Base-by-base conservation (phyloP, 805 yeast genomes). In the Ogataea ganodermae region DNA sequence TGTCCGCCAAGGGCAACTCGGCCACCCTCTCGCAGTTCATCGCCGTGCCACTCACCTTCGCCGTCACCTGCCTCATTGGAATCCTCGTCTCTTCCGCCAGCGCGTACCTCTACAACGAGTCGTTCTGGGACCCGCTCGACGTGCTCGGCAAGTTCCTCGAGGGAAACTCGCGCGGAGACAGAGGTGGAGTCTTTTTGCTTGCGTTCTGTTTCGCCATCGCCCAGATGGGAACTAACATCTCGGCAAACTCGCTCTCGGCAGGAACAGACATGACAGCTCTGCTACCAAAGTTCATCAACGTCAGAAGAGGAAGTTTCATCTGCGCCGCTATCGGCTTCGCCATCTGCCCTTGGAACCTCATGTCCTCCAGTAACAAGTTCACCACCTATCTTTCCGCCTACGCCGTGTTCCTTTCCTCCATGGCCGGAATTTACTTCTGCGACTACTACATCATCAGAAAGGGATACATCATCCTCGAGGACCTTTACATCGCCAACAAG, bases 61-160 rank as follows among this genome's bases (percentile, higher is more conserved):
- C 90, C 3, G 59, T 89, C 49, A 89, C 96, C 27, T 84, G 95
- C 4, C 74, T 90, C 55, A 83, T 90, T 62, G 96, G 97, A 64
- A 84, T 89, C 49, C 71, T 89, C 50, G 89, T 89, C 18, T 83
- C 95, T 22, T 84, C 96, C 7, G 87, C 96, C 1, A 84, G 94
- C 3, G 72, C 81, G 35, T 64, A 75, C 4, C 62, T 87, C 57
- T 88, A 81, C 62, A 87, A 85, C 21, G 80, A 76, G 53, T 78
- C 88, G 26, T 78, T 78, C 62, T 89, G 97, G 97, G 79, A 85
- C 44, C 97, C 97, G 6, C 69, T 89, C 48, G 95, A 86, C 55
- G 87, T 87, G 3, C 71, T 89, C 56, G 75, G 75, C 13, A 70
- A 78, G 42, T 87, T 85, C 60, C 76, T 89, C 56, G 79, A 79